Base-by-base conservation (phyloP, 129 eudicot species). In the Daucus carota region DNA sequence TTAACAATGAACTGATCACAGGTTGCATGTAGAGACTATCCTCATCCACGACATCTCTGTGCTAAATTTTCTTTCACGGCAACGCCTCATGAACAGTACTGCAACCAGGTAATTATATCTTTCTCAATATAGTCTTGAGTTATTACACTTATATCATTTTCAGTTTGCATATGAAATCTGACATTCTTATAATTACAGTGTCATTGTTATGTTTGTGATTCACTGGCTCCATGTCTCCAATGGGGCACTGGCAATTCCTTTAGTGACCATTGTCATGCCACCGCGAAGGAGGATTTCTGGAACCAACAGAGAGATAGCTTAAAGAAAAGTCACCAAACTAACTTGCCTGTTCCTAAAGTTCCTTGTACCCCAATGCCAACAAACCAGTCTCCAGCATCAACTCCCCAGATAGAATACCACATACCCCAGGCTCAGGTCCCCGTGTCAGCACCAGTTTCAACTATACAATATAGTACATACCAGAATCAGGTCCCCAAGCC, bases 21-120 rank as follows among this genome's bases (percentile, higher is more conserved):
- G 98, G 97, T 94, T 74, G 98, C 98, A 6, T 91, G 97, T 81
- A 82, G 98, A 65, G 97, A 94, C 82, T 94, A 86, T 66, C 97
- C 98, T 42, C 98, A 91, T 70, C 71, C 98, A 14, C 87, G 98
- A 17, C 88, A 90, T 79, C 93, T 87, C 24, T 93, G 98, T 73
- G 96, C 80, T 62, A 86, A 89, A 74, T 91, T 85, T 82, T 86
- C 89, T 5, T 90, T 93, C 48, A 72, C 81, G 26, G 85, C 96
- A 17, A 85, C 91, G 28, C 80, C 91, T n/a, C 96, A 83, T 65
- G 86, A 87, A 65, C 81, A 76, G 16, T 86, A 86, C 41, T 93
- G 98, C 73, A 67, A 79, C 40, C 90, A 82, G 92, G 97, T 90
- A 68, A 76, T 44, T 62, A 48, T 31, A 41, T 17, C 5, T 74